Base-by-base conservation (phyloP, 352 stramenopile species). In the Pythium biforme region DNA sequence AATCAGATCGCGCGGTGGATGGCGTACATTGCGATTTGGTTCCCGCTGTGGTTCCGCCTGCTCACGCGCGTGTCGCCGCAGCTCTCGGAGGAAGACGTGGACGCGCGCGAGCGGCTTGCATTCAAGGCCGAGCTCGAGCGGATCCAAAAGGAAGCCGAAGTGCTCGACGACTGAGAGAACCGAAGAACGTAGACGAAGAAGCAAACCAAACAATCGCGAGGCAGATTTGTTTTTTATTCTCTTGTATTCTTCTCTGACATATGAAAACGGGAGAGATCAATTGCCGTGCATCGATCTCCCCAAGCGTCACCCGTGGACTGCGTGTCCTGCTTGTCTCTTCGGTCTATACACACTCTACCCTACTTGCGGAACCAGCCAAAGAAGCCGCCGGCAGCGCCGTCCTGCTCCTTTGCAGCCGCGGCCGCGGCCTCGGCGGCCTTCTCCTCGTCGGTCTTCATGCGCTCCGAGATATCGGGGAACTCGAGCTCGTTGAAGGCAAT, bases 351-450 rank as follows among this genome's bases (percentile, higher is more conserved):
- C 46, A 62, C 29, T 50, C 31, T 58, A 58, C 39, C 41, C 52
- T 83, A 89, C 73, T 85, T 88, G 48, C 85, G 83, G 69, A 94
- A 91, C 85, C 85, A 94, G 29, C 83, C 83, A 43, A 94, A 92
- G 63, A 94, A 78, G 26, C 69, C 69, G 3, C 73, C 74, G 27
- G 69, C 69, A 3, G 68, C 66, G 17, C 68, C 54, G n/a, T 54
- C 64, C 25, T 76, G 65, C 12, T 68, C 50, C 49, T 79, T 76
- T 9, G 56, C 65, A 20, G 72, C 62, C 4, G 58, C 51, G 1
- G 74, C 67, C 22, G 70, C 73, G 3, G 72, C 73, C 58, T 92
- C 81, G 0, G 76, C 72, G 23, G 75, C 65, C 71, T 87, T 90
- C 69, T 90, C 77, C 51, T 89, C 80, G 17, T 90, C 75, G 31